Evolutionary conservation across 441 rosid species (phyloP).

Genomic region (Gossypium laxum): DNA sequence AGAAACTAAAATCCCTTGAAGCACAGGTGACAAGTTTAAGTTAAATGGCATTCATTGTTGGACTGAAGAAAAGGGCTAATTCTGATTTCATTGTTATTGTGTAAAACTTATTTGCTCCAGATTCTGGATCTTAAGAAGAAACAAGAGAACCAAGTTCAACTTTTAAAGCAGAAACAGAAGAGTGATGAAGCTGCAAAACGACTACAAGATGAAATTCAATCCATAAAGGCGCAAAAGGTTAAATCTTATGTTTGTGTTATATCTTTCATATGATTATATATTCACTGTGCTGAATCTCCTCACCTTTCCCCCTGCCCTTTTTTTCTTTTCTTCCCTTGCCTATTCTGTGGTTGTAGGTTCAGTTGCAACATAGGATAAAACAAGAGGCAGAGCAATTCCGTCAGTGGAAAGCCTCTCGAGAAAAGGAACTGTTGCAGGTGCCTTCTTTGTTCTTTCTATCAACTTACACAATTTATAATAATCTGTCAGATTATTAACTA

Average conservation of each 20-base stretch:
- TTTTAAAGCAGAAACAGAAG: constrained; percentile 86
- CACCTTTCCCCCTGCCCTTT: constrained; percentile 1
- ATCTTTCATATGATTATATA: neutral
- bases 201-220: constrained; percentile 89
- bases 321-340: constrained; percentile 8
- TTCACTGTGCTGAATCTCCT: neutral
- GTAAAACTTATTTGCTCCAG: constrained; percentile 24
- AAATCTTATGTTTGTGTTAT: neutral
- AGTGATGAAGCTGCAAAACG: constrained; percentile 92
- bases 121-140: constrained; percentile 88
- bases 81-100: neutral
- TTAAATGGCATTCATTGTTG: neutral
- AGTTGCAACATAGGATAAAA: constrained; percentile 69
- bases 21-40: constrained; percentile 45
- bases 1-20: constrained; percentile 77
- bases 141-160: constrained; percentile 89
- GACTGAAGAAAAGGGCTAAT: neutral
- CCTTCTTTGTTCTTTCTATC: constrained; percentile 11
- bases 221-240: constrained; percentile 91
- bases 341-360: constrained; percentile 46
- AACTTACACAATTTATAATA: constrained; percentile 1
- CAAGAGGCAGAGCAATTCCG: constrained; percentile 29
- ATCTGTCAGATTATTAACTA: neutral
- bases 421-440: constrained; percentile 89
- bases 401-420: constrained; percentile 81